phyloP scores from a whole-genome alignment of 2,329 filamentous ascomycete genomes.

The Chaetomiaceae sp. region DNA sequence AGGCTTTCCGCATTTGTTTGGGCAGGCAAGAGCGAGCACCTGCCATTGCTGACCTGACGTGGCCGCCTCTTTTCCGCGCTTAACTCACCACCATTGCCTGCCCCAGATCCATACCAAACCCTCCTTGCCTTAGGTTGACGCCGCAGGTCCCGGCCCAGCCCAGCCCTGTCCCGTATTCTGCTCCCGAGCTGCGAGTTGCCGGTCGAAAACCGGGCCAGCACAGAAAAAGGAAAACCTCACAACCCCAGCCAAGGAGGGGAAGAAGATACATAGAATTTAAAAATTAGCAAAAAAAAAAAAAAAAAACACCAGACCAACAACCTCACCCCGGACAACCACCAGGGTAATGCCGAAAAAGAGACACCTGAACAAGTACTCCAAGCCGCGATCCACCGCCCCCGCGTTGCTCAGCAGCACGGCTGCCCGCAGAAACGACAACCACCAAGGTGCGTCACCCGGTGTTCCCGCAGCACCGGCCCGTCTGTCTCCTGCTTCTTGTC shows the following conservation, averaged over 20 bases:
- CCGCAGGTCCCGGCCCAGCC: no score
- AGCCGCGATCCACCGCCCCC: conserved; percentile 52
- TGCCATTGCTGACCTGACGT: background rate
- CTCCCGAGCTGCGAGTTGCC: background rate
- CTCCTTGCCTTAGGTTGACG: no score
- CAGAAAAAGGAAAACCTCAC: no score
- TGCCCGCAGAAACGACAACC: conserved; percentile 17
- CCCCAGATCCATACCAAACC: no score
- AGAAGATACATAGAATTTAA: no score
- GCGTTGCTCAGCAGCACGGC: conserved; percentile 40
- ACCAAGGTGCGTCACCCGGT: conserved; percentile 18
- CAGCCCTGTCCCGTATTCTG: no score
- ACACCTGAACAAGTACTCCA: conserved; percentile 50
- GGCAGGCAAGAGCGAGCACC: background rate
- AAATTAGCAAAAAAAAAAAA: background rate
- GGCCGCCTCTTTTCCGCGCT: no score
- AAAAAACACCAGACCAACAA: background rate
- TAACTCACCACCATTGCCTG: no score
- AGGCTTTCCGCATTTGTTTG: background rate
- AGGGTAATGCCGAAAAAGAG: conserved; percentile 59
- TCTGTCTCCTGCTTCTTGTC: background rate
- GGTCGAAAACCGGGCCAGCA: no score
- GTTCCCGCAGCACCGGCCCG: conserved; percentile 8
- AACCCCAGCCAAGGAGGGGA: no score
- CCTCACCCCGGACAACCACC: background rate